phyloP scores from a whole-genome alignment of 176 grass and related monocot species.

The Aechmea fasciata region DNA sequence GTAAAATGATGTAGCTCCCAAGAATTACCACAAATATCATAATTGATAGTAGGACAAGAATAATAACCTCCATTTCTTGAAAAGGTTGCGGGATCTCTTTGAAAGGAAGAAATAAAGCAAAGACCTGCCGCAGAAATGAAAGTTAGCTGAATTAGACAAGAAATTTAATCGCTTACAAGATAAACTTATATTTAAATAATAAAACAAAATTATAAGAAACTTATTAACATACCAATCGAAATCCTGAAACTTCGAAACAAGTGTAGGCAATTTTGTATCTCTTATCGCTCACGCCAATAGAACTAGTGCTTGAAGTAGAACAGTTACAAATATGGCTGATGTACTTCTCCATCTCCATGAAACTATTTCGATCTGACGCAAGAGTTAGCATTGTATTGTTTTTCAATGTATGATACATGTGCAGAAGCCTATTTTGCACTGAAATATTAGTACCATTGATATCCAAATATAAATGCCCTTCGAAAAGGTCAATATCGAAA shows the following conservation, averaged over 20 bases:
- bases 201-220: neutral
- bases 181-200: neutral
- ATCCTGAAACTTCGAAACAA: neutral
- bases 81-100: neutral
- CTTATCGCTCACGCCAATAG: neutral
- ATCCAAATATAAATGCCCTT: neutral
- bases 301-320: neutral
- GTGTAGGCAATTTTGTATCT: neutral
- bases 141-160: neutral
- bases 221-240: neutral
- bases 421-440: neutral
- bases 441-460: neutral
- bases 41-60: neutral
- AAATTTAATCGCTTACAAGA: neutral
- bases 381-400: neutral
- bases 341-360: neutral
- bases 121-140: neutral
- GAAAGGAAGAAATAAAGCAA: neutral
- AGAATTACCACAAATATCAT: neutral
- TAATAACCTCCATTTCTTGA: neutral
- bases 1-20: neutral
- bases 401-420: neutral
- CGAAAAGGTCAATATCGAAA: neutral
- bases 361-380: neutral
- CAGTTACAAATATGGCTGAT: neutral